Evolutionary conservation across 1,139 yeast species (phyloP), one percentile per base, ranked within the genome.

Genomic region (Debaryomyces robertsiae): DNA sequence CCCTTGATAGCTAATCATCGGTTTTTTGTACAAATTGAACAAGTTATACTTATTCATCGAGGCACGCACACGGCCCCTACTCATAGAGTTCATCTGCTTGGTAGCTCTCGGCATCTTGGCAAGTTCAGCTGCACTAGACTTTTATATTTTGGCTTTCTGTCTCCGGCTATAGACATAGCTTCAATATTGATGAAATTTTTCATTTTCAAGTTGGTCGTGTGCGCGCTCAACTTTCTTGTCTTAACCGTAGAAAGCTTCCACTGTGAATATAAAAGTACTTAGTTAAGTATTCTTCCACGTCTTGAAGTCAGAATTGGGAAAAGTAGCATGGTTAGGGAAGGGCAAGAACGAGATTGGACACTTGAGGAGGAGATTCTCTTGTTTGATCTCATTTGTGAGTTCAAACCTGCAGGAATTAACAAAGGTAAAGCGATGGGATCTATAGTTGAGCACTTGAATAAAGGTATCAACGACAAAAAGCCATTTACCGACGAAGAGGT

Each of bases 21-120:
- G 76, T 55, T 85, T 84, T 63, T 84, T 84, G 67, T 81, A 84
- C 47, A 91, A 67, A 58, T 93, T 93, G 79, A 87, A 93, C 63
- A 93, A 71, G 63, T 93, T 93, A 68, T 80, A 83, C 69, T 90
- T 90, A 79, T 88, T 91, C 86, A 88, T 87, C 23, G 97, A 87
- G 48, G 96, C 81, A 56, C 98, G 85, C 52, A 93, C 79, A 47
- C 90, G 80, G 7, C 88, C 88, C 57, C 87, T 75, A 42, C 82
- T 65, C 62, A 82, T 66, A 42, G 84, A 78, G 68, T 78, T 73
- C 60, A 81, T 62, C 50, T 78, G 67, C 49, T 65, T 67, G 17
- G 84, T 77, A 69, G 73, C 78, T 65, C 84, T 77, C 45, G 87
- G 85, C 88, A 82, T 82, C 45, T 40, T 43, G 27, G 16, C 24